Conservation (phyloP, 164 flowering plant species). For the Aristolochia californica region DNA sequence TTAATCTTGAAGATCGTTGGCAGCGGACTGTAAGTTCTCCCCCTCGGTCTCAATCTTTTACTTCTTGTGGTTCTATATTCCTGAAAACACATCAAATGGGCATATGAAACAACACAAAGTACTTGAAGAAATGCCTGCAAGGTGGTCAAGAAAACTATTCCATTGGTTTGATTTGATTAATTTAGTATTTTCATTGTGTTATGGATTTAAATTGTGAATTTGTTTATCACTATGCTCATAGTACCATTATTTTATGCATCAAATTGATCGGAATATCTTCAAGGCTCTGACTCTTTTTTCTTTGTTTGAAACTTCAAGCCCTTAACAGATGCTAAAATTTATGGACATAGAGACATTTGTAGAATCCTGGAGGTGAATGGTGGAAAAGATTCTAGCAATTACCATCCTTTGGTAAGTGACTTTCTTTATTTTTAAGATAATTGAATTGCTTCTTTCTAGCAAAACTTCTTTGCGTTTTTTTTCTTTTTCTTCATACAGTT, state of each 20-base stretch:
- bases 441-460: too few relatives aligned
- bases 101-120: neutral
- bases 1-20: constrained; percentile 49
- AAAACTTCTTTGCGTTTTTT: too few relatives aligned
- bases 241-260: neutral
- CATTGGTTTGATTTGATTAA: too few relatives aligned
- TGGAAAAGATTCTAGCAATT: constrained; percentile 30
- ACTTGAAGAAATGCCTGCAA: neutral
- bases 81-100: too few relatives aligned
- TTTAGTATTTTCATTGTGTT: too few relatives aligned
- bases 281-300: constrained; percentile 2
- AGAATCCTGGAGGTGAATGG: constrained; percentile 57
- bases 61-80: too few relatives aligned
- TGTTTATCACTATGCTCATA: too few relatives aligned
- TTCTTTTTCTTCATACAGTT: too few relatives aligned
- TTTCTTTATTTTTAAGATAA: neutral
- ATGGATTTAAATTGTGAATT: too few relatives aligned
- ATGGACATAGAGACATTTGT: constrained; percentile 53
- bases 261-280: neutral
- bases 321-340: constrained; percentile 56
- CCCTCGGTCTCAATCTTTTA: too few relatives aligned
- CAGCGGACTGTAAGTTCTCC: constrained; percentile 32
- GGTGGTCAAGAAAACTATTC: neutral
- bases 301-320: constrained; percentile 27
- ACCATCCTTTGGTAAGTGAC: constrained; percentile 32